A percentile compares a stretch with the other conserved stretches of the same genome.
These are phyloP conservation scores for Wickerhamomyces sp. DNA, from an alignment of 1,139 yeast species.

Conservation along the genomic window DNA sequence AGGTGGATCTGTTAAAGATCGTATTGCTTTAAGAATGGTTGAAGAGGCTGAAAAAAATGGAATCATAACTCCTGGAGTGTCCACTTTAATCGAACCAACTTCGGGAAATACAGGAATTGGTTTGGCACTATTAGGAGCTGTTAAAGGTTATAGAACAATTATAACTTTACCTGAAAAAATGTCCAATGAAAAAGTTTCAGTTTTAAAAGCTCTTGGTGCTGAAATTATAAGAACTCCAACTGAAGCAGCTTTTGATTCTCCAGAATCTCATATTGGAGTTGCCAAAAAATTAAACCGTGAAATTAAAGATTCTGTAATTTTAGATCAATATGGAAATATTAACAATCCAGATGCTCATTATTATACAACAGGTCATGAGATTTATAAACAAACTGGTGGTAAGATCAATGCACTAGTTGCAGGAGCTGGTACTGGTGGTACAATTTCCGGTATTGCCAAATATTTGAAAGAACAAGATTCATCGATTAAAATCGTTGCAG, in stretches of 20 bases:
- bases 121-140: slow-evolving; percentile 81
- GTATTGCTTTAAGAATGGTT: slow-evolving; percentile 86
- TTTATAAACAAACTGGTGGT: slow-evolving; percentile 77
- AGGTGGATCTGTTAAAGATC: slow-evolving; percentile 93
- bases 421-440: slow-evolving; percentile 92
- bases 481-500: slow-evolving; percentile 61
- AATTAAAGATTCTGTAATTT: slow-evolving; percentile 79
- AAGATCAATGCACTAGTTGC: slow-evolving; percentile 74
- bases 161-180: slow-evolving; percentile 89
- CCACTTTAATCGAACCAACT: slow-evolving; percentile 84
- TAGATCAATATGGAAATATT: slow-evolving; percentile 77
- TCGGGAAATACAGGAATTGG: slow-evolving; percentile 91
- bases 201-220: slow-evolving; percentile 84
- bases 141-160: slow-evolving; percentile 81
- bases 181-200: slow-evolving; percentile 89
- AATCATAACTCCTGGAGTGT: slow-evolving; percentile 76
- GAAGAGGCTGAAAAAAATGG: slow-evolving; percentile 81
- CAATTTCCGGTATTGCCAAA: slow-evolving; percentile 71
- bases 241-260: slow-evolving; percentile 91
- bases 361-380: slow-evolving; percentile 80
- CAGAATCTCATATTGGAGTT: slow-evolving; percentile 88
- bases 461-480: slow-evolving; percentile 72
- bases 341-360: slow-evolving; percentile 85
- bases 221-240: slow-evolving; percentile 91
- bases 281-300: slow-evolving; percentile 78